A percentile compares a stretch with the other conserved stretches of the same genome.
These are phyloP conservation scores for Phyllosticta ampelicida DNA, from an alignment of 2,329 filamentous ascomycete genomes.

Conservation along the genomic window DNA sequence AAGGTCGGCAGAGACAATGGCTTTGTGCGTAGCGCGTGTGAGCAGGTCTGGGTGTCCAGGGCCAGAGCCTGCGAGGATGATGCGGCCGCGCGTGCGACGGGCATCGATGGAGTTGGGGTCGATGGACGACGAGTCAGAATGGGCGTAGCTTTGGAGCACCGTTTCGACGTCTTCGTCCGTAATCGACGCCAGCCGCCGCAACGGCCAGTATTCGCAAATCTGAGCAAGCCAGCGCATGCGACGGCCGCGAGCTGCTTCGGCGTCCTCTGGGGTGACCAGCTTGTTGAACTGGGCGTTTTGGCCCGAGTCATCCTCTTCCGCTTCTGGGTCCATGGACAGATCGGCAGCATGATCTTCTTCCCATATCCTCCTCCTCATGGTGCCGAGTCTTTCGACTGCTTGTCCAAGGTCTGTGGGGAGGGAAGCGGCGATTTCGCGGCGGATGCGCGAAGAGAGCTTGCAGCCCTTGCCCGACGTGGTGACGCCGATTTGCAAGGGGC, in stretches of 20 bases:
- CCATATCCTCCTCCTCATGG: constrained; percentile 30
- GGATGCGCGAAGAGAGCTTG: constrained; percentile 81
- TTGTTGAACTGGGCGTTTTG: constrained; percentile 79
- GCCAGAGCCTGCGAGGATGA: constrained; percentile 84
- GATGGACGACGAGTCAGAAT: constrained; percentile 24
- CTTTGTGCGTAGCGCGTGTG: constrained; percentile 69
- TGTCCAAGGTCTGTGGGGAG: constrained; percentile 65
- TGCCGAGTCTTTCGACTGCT: constrained; percentile 69
- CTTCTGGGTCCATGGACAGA: constrained; percentile 33
- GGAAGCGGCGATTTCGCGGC: constrained; percentile 73
- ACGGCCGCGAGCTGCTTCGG: constrained; percentile 62
- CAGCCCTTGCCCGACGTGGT: constrained; percentile 93
- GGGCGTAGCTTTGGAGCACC: constrained; percentile 63
- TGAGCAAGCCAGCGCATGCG: constrained; percentile 89
- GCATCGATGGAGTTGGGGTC: constrained; percentile 18
- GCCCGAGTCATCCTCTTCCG: constrained; percentile 53
- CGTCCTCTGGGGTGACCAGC: constrained; percentile 63
- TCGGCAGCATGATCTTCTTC: constrained; percentile 41
- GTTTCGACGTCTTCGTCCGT: constrained; percentile 67
- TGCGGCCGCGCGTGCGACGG: constrained; percentile 45
- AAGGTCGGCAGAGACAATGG: constrained; percentile 64
- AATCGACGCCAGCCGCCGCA: constrained; percentile 68
- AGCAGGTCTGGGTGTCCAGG: constrained; percentile 88
- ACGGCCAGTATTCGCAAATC: constrained; percentile 97
- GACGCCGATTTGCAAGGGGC: constrained; percentile 86